Evolutionary conservation across 345 rosid species (phyloP), one percentile per base, ranked within the genome.

Genomic region (Citrus trifoliata): DNA sequence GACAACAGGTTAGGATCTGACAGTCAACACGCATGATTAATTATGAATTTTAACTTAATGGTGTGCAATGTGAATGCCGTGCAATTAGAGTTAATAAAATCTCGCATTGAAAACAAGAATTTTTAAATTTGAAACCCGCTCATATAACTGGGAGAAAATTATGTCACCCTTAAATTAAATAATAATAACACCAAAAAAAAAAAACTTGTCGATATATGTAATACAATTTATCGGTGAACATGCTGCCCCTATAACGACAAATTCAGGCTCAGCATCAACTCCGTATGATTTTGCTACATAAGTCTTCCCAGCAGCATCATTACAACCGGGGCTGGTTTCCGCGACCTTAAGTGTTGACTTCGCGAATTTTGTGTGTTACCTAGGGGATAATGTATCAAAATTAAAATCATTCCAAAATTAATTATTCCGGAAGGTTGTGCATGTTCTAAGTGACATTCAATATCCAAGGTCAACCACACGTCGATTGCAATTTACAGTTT

Each of bases 351-450:
- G 85, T 25, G 30, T 30, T 28, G 97, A 93, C 85, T 89, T 87
- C 88, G 58, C 90, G 74, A 89, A 89, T 87, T 92, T 92, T 70
- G 90, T 90, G 4, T 89, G 97, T 80, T 86, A 88, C 80, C 53
- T 82, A 10, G 98, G 92, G 6, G 2, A 51, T 16, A 51, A 51
- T 18, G 56, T 51, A 51, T 51, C 22, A 18, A 51, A 51, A 51
- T 16, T 18, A 18, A 51, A 51, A 51, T 18, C 6, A 51, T 14
- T 16, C 6, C 22, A 4, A 51, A 51, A 14, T 5, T 33, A 33
- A 5, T 6, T 5, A 51, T 16, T 51, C 0, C 22, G 0, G 21
- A 51, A 16, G 7, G 56, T 18, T 51, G 3, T 18, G 5, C 56
- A 22, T 94, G 93, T 76, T 86, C 90, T 19, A 71, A 80, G 70